Evolutionary conservation across 2,329 filamentous ascomycete genomes (phyloP).

Genomic region (Fusarium ambrosium): DNA sequence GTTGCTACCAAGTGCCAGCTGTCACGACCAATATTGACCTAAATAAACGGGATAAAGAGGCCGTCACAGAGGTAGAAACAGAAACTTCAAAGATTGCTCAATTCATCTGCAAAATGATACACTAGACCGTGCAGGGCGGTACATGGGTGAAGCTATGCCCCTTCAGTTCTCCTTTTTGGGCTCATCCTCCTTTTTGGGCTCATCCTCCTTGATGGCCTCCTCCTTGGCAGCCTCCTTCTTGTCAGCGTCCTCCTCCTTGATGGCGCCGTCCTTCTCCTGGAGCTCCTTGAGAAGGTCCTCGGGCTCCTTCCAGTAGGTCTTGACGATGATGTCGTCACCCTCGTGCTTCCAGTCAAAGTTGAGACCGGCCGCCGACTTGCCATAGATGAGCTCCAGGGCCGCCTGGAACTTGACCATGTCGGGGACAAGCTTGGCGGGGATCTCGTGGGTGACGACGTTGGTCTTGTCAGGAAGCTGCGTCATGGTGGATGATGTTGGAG

Average conservation of each 20-base stretch:
- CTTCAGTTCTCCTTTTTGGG: neutral
- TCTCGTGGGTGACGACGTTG: neutral
- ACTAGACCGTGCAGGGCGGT: neutral
- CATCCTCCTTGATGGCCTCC: neutral
- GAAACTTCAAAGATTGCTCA: neutral
- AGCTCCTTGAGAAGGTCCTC: slow-evolving; percentile 10
- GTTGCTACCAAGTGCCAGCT: no score
- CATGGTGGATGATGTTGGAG: neutral
- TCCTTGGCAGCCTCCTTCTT: neutral
- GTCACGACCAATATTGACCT: neutral
- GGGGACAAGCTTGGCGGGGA: slow-evolving; percentile 6
- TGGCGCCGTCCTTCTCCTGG: neutral
- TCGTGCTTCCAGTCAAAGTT: slow-evolving; percentile 10
- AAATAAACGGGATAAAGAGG: neutral
- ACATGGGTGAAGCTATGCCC: neutral
- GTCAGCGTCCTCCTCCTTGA: neutral
- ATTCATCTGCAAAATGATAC: neutral
- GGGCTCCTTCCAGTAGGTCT: neutral
- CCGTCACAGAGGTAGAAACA: neutral
- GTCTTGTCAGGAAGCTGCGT: slow-evolving; percentile 9
- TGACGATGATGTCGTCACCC: neutral
- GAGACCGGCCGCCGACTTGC: neutral
- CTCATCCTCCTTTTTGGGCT: neutral
- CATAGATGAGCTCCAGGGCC: neutral
- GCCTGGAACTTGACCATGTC: slow-evolving; percentile 8